Base-by-base conservation (phyloP, 1,284 basidiomycete species). In the Sporisorium scitamineum region DNA sequence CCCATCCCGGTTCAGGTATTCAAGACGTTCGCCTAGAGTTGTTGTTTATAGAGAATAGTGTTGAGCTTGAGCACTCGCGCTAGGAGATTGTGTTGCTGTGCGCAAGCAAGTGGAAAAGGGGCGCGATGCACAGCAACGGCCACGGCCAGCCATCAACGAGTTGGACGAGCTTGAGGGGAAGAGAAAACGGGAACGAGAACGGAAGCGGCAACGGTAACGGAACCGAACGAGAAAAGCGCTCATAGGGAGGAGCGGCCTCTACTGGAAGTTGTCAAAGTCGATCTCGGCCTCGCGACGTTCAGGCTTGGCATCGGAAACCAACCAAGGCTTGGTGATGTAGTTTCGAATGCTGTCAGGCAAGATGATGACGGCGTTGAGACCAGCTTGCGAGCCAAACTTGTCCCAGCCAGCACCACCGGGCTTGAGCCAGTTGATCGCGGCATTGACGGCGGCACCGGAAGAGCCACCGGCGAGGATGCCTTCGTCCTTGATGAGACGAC, bases 271-370 rank as follows among this genome's bases (percentile, higher is more conserved):
- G 61, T 64, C 68, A 68, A 64, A 76, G 64, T 76, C 73, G 27
- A 76, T 68, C 61, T 76, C 73, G 32, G 64, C 63, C 58, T 76
- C 51, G 26, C 65, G 70, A 53, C 55, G 55, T 61, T 77, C 75
- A 22, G 59, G 62, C 59, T 71, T 68, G 60, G 66, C 70, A 41
- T 73, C 78, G 39, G 77, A 78, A 22, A 81, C 54, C 44, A 86
- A 78, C 85, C 85, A 86, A 14, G 80, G 79, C 85, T 96, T 97
- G 87, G 92, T 93, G 90, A 98, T 96, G 86, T 98, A 98, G 86
- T 98, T 98, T 69, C 95, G 90, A 63, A 97, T 91, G 3, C 93
- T 93, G 84, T 99, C 96, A 27, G 96, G 91, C 45, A 97, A 87
- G 42, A 99, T 82, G 5, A 98, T 88, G 0, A 99, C 93, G 6